Evolutionary conservation across 441 rosid genomes (phyloP), one percentile per base, ranked within the genome.

Genomic region (Populus hybrid): DNA sequence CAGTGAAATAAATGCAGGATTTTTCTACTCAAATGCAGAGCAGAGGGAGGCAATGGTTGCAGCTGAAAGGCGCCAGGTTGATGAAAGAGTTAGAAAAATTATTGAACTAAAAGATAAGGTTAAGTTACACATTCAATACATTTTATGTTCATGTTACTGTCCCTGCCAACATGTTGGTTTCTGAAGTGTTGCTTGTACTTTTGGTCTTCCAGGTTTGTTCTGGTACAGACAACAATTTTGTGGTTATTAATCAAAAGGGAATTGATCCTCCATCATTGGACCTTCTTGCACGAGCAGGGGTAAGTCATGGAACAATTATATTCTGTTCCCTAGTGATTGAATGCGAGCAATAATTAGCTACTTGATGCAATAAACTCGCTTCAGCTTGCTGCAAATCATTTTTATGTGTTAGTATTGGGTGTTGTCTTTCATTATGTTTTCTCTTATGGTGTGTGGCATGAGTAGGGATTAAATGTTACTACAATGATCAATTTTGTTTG

Each of bases 21-120:
- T 95, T 87, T 95, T 95, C 91, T 95, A 95, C 91, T 95, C 99
- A 30, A 95, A 89, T 80, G 98, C 97, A 2, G 99, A 94, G 79
- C 99, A 95, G 84, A 91, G 99, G 81, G 99, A 95, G 88, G 94
- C 95, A 35, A 95, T 95, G 99, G 91, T 95, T 89, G 86, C 91
- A 65, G 97, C 97, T 68, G 99, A 95, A 88, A 84, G 97, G 86
- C 95, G 85, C 72, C 87, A 91, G 3, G 97, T 94, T 82, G 98
- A 95, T 76, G 97, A 92, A 79, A 88, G 95, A 89, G 95, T 92
- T 61, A 81, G 77, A 80, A 94, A 85, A 79, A 93, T 95, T 74
- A 95, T 95, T 80, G 99, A 93, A 70, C 85, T 95, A 38, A 95
- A 93, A 86, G 90, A 95, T 81, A 84, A 90, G 97, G 99, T 92